Evolutionary conservation across 148 eudicot genomes (phyloP), one percentile per base, ranked within the genome.

Genomic region (Selenicereus undatus): DNA sequence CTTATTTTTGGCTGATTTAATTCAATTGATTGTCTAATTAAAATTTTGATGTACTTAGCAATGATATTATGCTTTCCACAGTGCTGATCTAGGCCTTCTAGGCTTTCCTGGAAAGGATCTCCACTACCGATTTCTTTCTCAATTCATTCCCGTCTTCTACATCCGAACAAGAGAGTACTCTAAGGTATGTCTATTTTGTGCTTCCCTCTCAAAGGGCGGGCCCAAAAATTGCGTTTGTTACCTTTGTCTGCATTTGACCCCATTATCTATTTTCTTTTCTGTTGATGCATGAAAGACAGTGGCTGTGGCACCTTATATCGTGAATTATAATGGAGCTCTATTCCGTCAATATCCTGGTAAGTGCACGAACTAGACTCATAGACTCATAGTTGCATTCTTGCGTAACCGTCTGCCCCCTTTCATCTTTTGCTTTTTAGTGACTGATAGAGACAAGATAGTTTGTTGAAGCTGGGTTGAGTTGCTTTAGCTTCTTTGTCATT

Each of bases 261-360:
- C 21, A 48, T 26, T 54, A 82, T 71, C 73, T 72, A 9, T 80
- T 50, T 79, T 36, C 11, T 35, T 54, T 74, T 70, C 36, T 74
- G 71, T 82, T 82, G 79, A 73, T 60, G 79, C 78, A 79, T 87
- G 90, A 87, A 91, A 96, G 99, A 96, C 99, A 86, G 89, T 96
- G 83, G 91, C 93, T 62, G 99, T 96, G 91, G 93, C 98, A 62
- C 99, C 99, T 71, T 96, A 84, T 82, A 85, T 96, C 32, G 90
- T 96, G 88, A 96, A 96, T 83, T 96, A 96, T 86, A 91, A 74
- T 75, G 99, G 99, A 85, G 99, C 99, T 70, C 79, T 96, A 68
- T 96, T 96, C 83, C 99, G 99, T 42, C 97, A 96, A 86, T 96
- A 94, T 79, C 99, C 99, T 79, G 99, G 99, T 96, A 85, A 87